Evolutionary conservation across 2,329 filamentous ascomycete genomes (phyloP).

Genomic region (Lasiodiplodia sp.): DNA sequence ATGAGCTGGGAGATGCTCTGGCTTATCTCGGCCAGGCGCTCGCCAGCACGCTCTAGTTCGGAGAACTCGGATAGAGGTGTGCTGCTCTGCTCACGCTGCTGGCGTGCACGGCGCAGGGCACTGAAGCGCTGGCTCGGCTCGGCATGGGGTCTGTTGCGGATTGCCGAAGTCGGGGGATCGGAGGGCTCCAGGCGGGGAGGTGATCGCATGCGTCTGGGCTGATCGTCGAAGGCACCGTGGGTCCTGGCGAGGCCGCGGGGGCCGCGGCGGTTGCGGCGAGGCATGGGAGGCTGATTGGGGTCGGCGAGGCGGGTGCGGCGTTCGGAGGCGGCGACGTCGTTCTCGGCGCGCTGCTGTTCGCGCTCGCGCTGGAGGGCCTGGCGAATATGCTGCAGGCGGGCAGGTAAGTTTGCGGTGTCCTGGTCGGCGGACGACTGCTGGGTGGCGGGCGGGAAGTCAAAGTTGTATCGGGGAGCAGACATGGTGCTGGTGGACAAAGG

Average conservation of each 20-base stretch:
- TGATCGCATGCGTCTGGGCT: slow-evolving; percentile 7
- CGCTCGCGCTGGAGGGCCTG: slow-evolving; percentile 43
- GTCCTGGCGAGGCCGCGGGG: slow-evolving; percentile 12
- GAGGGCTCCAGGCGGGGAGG: slow-evolving; percentile 9
- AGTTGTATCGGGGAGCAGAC: slow-evolving; percentile 42
- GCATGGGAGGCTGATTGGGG: slow-evolving; percentile 18
- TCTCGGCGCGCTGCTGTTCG: slow-evolving; percentile 39
- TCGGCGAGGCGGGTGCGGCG: slow-evolving; percentile 19
- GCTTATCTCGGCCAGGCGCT: slow-evolving; percentile 33
- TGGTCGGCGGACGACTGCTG: slow-evolving; percentile 31
- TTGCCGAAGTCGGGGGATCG: slow-evolving; percentile 25
- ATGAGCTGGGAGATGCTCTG: slow-evolving; percentile 27
- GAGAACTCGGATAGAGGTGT: slow-evolving; percentile 22
- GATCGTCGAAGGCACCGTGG: slow-evolving; percentile 9
- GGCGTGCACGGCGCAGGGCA: slow-evolving; percentile 37
- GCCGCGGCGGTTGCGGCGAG: slow-evolving; percentile 26
- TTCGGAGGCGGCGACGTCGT: slow-evolving; percentile 32
- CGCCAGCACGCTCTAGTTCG: slow-evolving; percentile 32
- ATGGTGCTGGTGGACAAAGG: slow-evolving; percentile 37
- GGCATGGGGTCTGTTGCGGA: slow-evolving; percentile 38
- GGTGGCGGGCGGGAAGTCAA: slow-evolving; percentile 54
- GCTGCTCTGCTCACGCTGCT: slow-evolving; percentile 40
- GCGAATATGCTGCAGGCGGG: slow-evolving; percentile 43
- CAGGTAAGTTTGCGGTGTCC: slow-evolving; percentile 28
- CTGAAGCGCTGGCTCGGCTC: slow-evolving; percentile 47